phyloP scores from a whole-genome alignment of 306 rosid species.

The Mimosa bimucronata region DNA sequence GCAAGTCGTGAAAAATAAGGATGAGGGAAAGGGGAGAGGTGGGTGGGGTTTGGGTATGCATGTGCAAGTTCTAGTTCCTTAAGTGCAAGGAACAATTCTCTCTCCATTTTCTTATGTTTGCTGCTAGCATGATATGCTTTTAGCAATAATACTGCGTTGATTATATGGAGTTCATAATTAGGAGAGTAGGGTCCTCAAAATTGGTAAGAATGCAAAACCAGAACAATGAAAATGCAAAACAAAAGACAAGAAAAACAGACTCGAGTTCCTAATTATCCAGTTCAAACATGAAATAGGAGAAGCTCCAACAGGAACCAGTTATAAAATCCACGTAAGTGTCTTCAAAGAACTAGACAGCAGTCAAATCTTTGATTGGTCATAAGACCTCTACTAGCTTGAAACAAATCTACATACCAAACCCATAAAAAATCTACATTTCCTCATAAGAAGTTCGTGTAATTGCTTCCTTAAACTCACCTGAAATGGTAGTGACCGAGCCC shows the following conservation, averaged over 20 bases:
- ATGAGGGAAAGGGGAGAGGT: too few relatives aligned
- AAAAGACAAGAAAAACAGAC: neutral
- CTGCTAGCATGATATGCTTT: too few relatives aligned
- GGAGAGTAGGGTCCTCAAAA: neutral
- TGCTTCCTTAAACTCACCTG: slow-evolving; percentile 50
- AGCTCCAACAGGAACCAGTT: neutral
- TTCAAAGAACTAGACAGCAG: too few relatives aligned
- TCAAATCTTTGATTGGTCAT: neutral
- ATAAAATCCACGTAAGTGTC: neutral
- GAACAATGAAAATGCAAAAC: neutral
- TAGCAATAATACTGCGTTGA: too few relatives aligned
- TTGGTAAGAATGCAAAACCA: neutral
- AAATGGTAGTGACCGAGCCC: slow-evolving; percentile 89
- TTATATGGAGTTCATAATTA: too few relatives aligned
- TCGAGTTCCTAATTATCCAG: neutral
- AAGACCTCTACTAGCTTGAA: neutral
- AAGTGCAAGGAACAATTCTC: too few relatives aligned
- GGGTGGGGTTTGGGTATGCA: too few relatives aligned
- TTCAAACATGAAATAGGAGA: neutral
- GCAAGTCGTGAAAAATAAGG: too few relatives aligned
- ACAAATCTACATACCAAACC: neutral
- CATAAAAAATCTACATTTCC: neutral
- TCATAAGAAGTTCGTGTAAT: neutral
- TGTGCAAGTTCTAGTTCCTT: too few relatives aligned
- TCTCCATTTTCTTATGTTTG: too few relatives aligned